phyloP scores from a whole-genome alignment of 2,329 filamentous ascomycete species.

The Trichoderma cornu-damae region DNA sequence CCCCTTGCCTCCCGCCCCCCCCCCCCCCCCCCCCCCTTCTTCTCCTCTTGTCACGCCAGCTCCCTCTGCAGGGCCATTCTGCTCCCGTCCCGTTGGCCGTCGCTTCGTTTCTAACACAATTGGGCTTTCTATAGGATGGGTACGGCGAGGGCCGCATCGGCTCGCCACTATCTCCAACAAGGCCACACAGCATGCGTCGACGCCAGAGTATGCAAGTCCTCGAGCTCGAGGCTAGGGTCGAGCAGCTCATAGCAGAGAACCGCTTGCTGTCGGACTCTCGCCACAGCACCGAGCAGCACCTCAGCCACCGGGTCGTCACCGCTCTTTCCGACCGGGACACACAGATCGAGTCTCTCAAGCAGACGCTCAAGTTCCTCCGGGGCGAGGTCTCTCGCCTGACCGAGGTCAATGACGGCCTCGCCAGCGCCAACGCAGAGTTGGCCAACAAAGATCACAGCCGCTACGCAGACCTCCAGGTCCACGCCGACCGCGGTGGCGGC shows the following conservation, averaged over 20 bases:
- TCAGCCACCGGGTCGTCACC: conserved; percentile 61
- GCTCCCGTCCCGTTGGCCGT: neutral
- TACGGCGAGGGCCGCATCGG: conserved; percentile 81
- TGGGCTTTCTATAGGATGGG: conserved; percentile 62
- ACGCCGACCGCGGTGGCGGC: conserved; percentile 63
- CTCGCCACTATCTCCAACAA: conserved; percentile 86
- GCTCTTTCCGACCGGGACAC: conserved; percentile 75
- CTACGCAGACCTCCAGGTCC: conserved; percentile 60
- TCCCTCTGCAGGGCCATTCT: neutral
- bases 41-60: no score
- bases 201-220: conserved; percentile 96
- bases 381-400: conserved; percentile 75
- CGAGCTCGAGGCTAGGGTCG: conserved; percentile 80
- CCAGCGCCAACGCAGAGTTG: conserved; percentile 71
- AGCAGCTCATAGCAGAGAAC: conserved; percentile 83
- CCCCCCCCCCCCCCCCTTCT: no score
- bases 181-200: conserved; percentile 92
- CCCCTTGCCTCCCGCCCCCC: no score
- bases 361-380: conserved; percentile 72
- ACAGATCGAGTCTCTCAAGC: conserved; percentile 78
- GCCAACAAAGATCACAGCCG: conserved; percentile 70
- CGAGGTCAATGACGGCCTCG: conserved; percentile 75
- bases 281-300: conserved; percentile 59
- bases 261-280: conserved; percentile 69
- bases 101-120: conserved; percentile 8